Evolutionary conservation across 2,329 filamentous ascomycete species (phyloP).

Genomic region (Fusarium sterilihyphosum): DNA sequence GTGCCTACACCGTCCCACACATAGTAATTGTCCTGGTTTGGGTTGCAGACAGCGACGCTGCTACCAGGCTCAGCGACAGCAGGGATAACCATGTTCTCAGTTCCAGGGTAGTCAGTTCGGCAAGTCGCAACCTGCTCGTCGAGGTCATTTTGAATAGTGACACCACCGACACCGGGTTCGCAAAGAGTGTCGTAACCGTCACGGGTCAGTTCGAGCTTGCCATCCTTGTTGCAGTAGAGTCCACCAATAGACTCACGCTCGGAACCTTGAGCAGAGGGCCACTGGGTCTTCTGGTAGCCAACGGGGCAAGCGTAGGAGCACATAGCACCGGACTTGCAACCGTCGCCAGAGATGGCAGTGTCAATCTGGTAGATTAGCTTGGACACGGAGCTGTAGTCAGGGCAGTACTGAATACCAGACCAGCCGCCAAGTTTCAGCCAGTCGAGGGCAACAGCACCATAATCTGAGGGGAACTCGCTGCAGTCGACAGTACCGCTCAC

Average conservation of each 20-base stretch:
- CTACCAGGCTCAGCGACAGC: constrained; percentile 69
- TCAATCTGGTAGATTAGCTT: constrained; percentile 72
- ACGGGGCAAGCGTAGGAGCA: constrained; percentile 95
- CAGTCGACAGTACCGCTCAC: constrained; percentile 79
- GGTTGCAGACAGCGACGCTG: constrained; percentile 76
- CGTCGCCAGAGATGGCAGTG: constrained; percentile 68
- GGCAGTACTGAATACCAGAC: constrained; percentile 78
- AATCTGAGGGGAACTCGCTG: constrained; percentile 77
- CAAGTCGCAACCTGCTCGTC: constrained; percentile 76
- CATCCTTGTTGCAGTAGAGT: constrained; percentile 77
- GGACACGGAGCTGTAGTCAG: constrained; percentile 60
- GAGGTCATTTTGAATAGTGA: constrained; percentile 81
- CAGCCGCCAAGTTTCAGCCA: constrained; percentile 80
- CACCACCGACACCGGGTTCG: constrained; percentile 73
- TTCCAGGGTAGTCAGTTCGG: constrained; percentile 96
- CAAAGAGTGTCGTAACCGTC: constrained; percentile 75
- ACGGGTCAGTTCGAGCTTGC: constrained; percentile 83
- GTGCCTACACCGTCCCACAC: constrained; percentile 78
- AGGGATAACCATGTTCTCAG: constrained; percentile 87
- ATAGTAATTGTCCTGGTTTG: constrained; percentile 78
- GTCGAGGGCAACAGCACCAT: constrained; percentile 77
- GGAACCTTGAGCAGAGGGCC: constrained; percentile 79
- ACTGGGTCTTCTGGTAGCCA: constrained; percentile 93
- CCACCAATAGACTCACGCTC: constrained; percentile 90
- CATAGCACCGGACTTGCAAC: constrained; percentile 72